Conservation (phyloP, 2,329 filamentous ascomycete species). For the Daldinia eschscholtzii region DNA sequence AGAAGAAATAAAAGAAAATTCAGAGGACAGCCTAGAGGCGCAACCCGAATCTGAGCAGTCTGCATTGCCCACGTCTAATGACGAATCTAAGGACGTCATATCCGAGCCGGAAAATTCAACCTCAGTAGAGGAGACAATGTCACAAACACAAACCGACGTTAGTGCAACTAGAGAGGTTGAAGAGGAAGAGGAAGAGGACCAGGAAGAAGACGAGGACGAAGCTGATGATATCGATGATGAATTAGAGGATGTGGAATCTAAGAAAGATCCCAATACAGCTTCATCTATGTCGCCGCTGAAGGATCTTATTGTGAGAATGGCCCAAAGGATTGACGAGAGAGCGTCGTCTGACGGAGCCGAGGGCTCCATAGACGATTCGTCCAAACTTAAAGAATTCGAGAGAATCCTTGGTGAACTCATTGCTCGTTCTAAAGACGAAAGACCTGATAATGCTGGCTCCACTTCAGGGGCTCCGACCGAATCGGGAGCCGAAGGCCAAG, state of each 20-base stretch:
- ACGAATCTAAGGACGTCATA: neutral
- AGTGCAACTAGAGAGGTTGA: constrained; percentile 25
- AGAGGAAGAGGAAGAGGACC: constrained; percentile 45
- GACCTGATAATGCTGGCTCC: constrained; percentile 12
- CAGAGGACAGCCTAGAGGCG: neutral
- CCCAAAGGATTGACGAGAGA: constrained; percentile 59
- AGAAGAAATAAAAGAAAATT: constrained; percentile 8
- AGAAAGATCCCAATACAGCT: constrained; percentile 38
- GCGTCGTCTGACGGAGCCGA: constrained; percentile 44
- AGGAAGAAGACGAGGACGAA: constrained; percentile 40
- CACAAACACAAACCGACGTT: constrained; percentile 13
- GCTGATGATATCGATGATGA: constrained; percentile 43
- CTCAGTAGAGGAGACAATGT: constrained; percentile 15
- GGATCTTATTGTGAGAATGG: constrained; percentile 66
- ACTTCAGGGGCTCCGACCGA: neutral
- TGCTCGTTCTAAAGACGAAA: constrained; percentile 52
- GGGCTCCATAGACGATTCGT: constrained; percentile 49
- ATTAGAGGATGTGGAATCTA: constrained; percentile 40
- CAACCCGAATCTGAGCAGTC: constrained; percentile 12
- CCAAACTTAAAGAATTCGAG: constrained; percentile 64
- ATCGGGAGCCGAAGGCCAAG: neutral
- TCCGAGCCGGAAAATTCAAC: neutral
- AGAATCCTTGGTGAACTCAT: constrained; percentile 64
- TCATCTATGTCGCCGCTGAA: constrained; percentile 55
- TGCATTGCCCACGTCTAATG: neutral